Evolutionary conservation across 345 rosid species (phyloP).

Genomic region (Punica granatum): DNA sequence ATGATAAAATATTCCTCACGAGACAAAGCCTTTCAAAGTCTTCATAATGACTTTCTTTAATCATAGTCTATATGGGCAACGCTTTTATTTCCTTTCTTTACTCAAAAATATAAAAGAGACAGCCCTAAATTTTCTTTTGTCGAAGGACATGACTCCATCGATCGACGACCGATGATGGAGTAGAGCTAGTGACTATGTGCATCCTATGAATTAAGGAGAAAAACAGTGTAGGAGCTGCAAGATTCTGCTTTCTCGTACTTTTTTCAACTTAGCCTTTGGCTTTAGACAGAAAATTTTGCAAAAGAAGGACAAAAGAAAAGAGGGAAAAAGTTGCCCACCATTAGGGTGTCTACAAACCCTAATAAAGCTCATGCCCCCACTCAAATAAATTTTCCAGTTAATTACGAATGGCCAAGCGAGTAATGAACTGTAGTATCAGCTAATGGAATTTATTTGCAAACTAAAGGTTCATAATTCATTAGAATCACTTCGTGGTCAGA

Average conservation of each 20-base stretch:
- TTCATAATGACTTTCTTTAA: not conserved
- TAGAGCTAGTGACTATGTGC: not conserved
- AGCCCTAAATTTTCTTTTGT: too few relatives aligned
- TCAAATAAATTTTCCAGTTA: not conserved
- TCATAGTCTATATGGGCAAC: not conserved
- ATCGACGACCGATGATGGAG: not conserved
- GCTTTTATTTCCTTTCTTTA: not conserved
- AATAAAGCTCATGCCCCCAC: not conserved
- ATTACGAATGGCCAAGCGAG: too few relatives aligned
- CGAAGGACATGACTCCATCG: too few relatives aligned
- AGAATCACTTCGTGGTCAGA: too few relatives aligned
- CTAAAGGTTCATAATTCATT: too few relatives aligned
- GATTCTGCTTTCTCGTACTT: not conserved
- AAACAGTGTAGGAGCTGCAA: not conserved
- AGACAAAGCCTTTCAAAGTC: not conserved
- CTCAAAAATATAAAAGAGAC: too few relatives aligned
- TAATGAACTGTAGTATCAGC: too few relatives aligned
- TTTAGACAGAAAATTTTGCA: not conserved
- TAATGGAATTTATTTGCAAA: too few relatives aligned
- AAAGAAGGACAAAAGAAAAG: not conserved
- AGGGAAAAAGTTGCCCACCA: not conserved
- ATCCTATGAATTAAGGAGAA: not conserved
- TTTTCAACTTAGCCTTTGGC: not conserved
- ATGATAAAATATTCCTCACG: not conserved
- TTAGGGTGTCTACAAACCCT: not conserved